phyloP scores from a whole-genome alignment of 2,329 filamentous ascomycete species.

The Didymella sp. region DNA sequence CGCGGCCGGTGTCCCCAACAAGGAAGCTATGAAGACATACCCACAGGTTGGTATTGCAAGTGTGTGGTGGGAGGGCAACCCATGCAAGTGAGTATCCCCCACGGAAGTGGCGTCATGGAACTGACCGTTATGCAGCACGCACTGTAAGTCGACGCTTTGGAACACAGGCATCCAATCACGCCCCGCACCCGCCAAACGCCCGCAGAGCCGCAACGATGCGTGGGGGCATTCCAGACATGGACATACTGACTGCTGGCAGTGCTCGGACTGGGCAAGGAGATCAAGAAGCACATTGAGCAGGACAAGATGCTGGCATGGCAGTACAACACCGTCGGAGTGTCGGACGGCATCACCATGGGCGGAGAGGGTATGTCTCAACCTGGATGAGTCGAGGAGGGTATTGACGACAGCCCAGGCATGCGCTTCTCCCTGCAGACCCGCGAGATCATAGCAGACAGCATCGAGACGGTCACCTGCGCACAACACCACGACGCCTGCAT shows the following conservation, averaged over 20 bases:
- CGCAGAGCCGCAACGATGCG: conserved; percentile 21
- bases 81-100: conserved; percentile 76
- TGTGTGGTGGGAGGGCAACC: conserved; percentile 98
- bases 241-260: conserved; percentile 58
- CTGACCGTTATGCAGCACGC: conserved; percentile 54
- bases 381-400: too few relatives aligned
- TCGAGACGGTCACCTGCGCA: conserved; percentile 90
- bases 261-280: conserved; percentile 83
- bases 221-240: conserved; percentile 10
- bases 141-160: conserved; percentile 48
- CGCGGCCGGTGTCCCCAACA: conserved; percentile 84
- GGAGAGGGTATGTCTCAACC: conserved; percentile 69
- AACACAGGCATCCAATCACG: conserved; percentile 1
- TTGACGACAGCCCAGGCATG: conserved; percentile 69
- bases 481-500: conserved; percentile 95
- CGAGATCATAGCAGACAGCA: conserved; percentile 92
- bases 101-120: conserved; percentile 25
- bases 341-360: conserved; percentile 95
- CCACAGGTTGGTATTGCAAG: conserved; percentile 91
- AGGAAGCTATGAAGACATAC: conserved; percentile 84
- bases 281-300: conserved; percentile 81
- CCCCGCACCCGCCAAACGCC: neutral
- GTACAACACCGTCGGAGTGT: conserved; percentile 89
- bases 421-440: conserved; percentile 88
- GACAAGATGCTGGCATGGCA: conserved; percentile 93